phyloP scores from a whole-genome alignment of 306 rosid species.

The Casuarina equisetifolia region DNA sequence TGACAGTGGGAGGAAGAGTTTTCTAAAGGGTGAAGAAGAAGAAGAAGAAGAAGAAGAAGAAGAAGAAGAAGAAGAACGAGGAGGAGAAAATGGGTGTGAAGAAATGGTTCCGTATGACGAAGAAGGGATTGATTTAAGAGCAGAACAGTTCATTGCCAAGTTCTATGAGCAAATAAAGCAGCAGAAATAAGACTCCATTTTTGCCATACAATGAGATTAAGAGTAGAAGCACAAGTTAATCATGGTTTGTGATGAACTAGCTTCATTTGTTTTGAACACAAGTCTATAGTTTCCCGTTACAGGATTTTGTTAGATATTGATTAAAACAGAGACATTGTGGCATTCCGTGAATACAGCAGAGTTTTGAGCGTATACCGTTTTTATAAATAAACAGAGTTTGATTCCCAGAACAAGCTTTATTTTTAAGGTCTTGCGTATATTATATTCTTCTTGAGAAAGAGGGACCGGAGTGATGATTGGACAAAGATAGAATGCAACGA shows the following conservation, averaged over 20 bases:
- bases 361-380: constrained; percentile 31
- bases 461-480: neutral
- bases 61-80: constrained; percentile 8
- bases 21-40: neutral
- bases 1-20: constrained; percentile 37
- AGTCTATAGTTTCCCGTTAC: neutral
- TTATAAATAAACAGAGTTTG: neutral
- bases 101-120: constrained; percentile 23
- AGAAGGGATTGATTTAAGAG: constrained; percentile 57
- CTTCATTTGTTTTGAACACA: neutral
- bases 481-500: neutral
- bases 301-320: neutral
- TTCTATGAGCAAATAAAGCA: constrained; percentile 65
- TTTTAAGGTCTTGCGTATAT: neutral
- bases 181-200: constrained; percentile 53
- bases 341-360: constrained; percentile 17
- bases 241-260: neutral
- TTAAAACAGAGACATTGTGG: constrained; percentile 25
- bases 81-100: constrained; percentile 10
- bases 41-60: constrained; percentile 10
- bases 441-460: neutral
- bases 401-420: neutral
- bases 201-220: constrained; percentile 29
- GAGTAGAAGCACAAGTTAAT: constrained; percentile 16
- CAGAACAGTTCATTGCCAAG: constrained; percentile 82